Evolutionary conservation across 805 yeast species (phyloP).

Genomic region (Isabelozyma gotoi): DNA sequence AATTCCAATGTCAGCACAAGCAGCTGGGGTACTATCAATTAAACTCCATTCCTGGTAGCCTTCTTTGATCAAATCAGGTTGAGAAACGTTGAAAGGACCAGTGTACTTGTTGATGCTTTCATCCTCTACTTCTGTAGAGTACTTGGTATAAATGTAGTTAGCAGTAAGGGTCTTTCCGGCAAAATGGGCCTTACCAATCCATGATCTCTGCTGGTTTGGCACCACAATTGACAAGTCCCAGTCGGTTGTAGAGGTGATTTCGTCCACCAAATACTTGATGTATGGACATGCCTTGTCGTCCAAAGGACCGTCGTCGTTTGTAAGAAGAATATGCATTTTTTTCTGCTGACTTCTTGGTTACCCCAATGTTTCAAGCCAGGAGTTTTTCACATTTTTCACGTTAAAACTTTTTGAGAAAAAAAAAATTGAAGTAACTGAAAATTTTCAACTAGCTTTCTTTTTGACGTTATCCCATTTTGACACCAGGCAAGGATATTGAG

Average conservation of each 20-base stretch:
- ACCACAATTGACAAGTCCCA: conserved; percentile 86
- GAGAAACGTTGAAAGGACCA: conserved; percentile 68
- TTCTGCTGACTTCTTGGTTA: not conserved
- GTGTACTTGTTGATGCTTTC: conserved; percentile 47
- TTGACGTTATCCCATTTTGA: not conserved
- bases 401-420: not conserved
- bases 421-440: not conserved
- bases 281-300: conserved; percentile 79
- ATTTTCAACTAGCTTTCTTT: not conserved
- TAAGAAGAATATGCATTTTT: conserved; percentile 55
- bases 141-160: conserved; percentile 58
- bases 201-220: conserved; percentile 84
- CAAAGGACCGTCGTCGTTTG: conserved; percentile 97
- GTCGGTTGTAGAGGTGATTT: conserved; percentile 60
- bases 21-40: conserved; percentile 93
- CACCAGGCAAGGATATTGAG: not conserved
- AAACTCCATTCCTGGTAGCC: conserved; percentile 79
- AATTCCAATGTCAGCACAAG: conserved; percentile 88
- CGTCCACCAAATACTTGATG: conserved; percentile 75
- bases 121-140: conserved; percentile 45
- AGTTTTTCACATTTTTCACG: too few relatives aligned
- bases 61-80: conserved; percentile 25
- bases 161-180: conserved; percentile 69
- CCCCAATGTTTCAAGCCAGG: too few relatives aligned
- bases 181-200: conserved; percentile 98